Percentiles rank a stretch among this genome's conserved stretches.
These are phyloP conservation scores for Centaurea solstitialis DNA, from an alignment of 129 eudicot species.

Conservation along the genomic window DNA sequence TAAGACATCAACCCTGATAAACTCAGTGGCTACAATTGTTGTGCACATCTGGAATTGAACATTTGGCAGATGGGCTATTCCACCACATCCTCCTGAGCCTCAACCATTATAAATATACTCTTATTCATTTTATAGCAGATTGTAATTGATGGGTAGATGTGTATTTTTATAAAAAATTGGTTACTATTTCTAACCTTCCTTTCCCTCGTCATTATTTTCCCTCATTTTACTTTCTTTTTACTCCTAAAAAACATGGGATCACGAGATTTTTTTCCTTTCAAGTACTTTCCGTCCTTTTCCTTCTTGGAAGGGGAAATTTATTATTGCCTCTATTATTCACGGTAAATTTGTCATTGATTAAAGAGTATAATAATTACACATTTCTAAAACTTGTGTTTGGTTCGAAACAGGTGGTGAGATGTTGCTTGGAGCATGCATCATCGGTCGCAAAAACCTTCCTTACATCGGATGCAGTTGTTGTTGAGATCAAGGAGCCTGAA, in stretches of 20 bases:
- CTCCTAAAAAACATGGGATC: neutral
- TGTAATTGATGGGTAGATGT: neutral
- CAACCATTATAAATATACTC: neutral
- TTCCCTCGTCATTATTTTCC: neutral
- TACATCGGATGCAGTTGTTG: constrained; percentile 75
- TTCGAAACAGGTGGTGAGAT: constrained; percentile 46
- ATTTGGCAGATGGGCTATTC: too few species aligned
- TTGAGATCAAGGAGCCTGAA: constrained; percentile 48
- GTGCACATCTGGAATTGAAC: too few species aligned
- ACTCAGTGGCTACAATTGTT: too few species aligned
- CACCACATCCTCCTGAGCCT: too few species aligned
- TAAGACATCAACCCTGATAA: too few species aligned
- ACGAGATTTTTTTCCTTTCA: too few species aligned
- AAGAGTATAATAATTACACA: neutral
- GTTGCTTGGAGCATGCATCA: constrained; percentile 56
- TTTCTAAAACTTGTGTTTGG: neutral
- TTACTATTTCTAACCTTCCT: neutral
- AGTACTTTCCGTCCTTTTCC: too few species aligned
- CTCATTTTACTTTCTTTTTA: neutral
- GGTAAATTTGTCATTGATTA: neutral
- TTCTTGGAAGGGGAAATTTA: neutral
- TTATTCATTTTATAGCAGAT: too few species aligned
- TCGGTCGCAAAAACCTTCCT: constrained; percentile 49
- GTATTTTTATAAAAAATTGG: neutral
- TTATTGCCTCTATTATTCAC: neutral